Conservation (phyloP, 129 eudicot species). For the Flaveria robusta region DNA sequence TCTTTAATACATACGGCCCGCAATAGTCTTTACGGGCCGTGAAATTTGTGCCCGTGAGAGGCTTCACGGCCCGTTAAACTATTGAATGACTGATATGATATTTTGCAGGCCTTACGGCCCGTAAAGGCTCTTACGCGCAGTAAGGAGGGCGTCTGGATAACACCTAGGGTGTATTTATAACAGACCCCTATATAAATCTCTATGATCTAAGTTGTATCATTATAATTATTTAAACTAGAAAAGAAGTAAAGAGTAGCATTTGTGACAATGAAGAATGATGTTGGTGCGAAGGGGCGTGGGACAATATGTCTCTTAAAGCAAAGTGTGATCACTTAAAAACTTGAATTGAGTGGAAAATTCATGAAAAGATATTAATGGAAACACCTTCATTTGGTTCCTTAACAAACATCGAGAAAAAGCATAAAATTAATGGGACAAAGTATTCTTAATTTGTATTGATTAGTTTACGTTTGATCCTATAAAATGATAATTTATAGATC, state of each 20-base stretch:
- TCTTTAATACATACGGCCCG: too few relatives aligned
- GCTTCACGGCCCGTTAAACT: too few relatives aligned
- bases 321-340: slow-evolving; percentile 23
- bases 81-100: too few relatives aligned
- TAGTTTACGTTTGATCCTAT: neutral
- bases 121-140: too few relatives aligned
- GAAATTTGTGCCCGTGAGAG: too few relatives aligned
- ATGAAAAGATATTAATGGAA: slow-evolving; percentile 30
- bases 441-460: slow-evolving; percentile 10
- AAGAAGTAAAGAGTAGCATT: slow-evolving; percentile 4
- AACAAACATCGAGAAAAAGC: slow-evolving; percentile 25
- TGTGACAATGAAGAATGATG: slow-evolving; percentile 32
- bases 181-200: too few relatives aligned
- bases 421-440: slow-evolving; percentile 12
- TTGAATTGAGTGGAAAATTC: slow-evolving; percentile 22
- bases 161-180: too few relatives aligned
- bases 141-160: too few relatives aligned
- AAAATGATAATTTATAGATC: neutral
- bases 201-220: too few relatives aligned
- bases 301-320: slow-evolving; percentile 43
- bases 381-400: slow-evolving; percentile 41
- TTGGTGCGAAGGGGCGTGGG: slow-evolving; percentile 35
- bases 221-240: neutral
- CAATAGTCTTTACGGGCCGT: too few relatives aligned
- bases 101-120: too few relatives aligned